Conservation (phyloP, 306 rosid species). For the Rubus idaeus region DNA sequence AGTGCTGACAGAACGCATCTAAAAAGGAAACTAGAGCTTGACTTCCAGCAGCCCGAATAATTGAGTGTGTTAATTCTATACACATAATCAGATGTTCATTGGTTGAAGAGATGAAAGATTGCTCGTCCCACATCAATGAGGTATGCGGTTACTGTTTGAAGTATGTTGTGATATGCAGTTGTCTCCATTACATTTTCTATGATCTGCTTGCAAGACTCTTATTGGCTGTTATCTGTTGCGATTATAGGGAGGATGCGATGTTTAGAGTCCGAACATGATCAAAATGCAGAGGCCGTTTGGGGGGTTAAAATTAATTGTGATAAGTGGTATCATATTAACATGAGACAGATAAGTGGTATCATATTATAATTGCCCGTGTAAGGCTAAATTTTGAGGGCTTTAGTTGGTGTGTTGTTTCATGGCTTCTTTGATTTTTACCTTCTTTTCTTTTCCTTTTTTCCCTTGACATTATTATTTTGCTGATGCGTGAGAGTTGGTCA, state of each 20-base stretch:
- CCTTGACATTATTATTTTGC: background rate
- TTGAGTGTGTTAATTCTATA: constrained; percentile 8
- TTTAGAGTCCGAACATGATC: constrained; percentile 15
- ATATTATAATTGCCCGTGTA: constrained; percentile 10
- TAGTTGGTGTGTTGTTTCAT: background rate
- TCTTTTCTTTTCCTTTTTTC: background rate
- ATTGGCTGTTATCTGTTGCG: constrained; percentile 16
- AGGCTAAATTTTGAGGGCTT: constrained; percentile 30
- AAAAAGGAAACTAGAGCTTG: constrained; percentile 91
- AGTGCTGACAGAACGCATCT: constrained; percentile 93
- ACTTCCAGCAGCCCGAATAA: constrained; percentile 69
- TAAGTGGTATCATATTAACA: constrained; percentile 27
- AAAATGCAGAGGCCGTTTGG: constrained; percentile 24
- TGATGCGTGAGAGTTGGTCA: background rate
- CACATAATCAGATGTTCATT: background rate
- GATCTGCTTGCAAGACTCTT: constrained; percentile 32
- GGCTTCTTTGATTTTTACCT: background rate
- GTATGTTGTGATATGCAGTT: constrained; percentile 14
- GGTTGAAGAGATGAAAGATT: constrained; percentile 11
- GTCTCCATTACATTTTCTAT: constrained; percentile 8
- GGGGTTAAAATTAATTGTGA: constrained; percentile 25
- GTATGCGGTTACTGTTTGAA: constrained; percentile 24
- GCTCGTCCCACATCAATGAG: constrained; percentile 18
- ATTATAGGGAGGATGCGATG: constrained; percentile 29
- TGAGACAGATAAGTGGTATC: constrained; percentile 34